Evolutionary conservation across 345 rosid species (phyloP).

Genomic region (Heritiera littoralis): DNA sequence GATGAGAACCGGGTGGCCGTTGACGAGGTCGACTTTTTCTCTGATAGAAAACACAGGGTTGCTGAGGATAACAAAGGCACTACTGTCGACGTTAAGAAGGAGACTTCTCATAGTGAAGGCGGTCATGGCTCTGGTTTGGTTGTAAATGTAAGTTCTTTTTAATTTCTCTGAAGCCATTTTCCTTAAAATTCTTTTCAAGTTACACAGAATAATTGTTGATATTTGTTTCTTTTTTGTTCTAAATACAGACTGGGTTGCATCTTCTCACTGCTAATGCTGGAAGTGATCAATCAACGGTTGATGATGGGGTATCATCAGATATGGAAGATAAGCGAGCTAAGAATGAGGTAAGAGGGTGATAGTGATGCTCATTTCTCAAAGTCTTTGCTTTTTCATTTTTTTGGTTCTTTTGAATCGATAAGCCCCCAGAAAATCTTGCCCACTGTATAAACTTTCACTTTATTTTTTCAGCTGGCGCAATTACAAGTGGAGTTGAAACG

Average conservation of each 20-base stretch:
- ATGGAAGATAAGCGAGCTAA: constrained; percentile 55
- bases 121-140: constrained; percentile 25
- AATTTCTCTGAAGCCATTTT: neutral
- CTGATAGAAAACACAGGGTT: constrained; percentile 41
- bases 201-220: neutral
- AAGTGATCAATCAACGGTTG: constrained; percentile 83
- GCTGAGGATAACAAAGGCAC: constrained; percentile 13
- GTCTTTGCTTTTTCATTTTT: neutral
- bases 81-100: constrained; percentile 51
- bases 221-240: neutral
- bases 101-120: constrained; percentile 35
- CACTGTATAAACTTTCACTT: neutral
- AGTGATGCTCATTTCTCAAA: neutral
- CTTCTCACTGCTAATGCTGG: constrained; percentile 69
- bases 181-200: neutral
- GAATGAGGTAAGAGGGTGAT: constrained; percentile 52
- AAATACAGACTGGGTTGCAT: constrained; percentile 68
- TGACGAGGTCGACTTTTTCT: constrained; percentile 83
- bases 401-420: neutral
- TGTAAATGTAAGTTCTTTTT: constrained; percentile 59
- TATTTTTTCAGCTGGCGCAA: constrained; percentile 42
- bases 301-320: constrained; percentile 69
- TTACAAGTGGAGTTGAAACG: constrained; percentile 69
- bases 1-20: constrained; percentile 37
- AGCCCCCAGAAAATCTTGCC: neutral